Evolutionary conservation across 345 rosid species (phyloP).

Genomic region (Bruguiera sexangula): DNA sequence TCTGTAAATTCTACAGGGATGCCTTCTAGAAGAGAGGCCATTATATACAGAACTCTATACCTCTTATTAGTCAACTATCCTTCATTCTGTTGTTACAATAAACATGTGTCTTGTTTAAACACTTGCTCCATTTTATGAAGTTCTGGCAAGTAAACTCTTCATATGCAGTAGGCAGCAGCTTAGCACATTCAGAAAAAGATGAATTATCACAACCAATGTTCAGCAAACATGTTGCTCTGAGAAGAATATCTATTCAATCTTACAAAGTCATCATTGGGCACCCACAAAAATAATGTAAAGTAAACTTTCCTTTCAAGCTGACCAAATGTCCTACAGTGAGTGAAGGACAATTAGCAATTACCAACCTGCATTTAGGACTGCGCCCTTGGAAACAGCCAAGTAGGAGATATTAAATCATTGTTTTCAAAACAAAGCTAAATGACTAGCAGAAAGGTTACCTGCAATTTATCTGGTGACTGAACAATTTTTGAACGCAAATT

Average conservation of each 20-base stretch:
- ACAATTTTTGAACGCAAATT: conserved; percentile 73
- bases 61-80: too few relatives aligned
- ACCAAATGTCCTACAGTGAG: neutral
- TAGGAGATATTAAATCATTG: neutral
- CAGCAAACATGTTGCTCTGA: too few relatives aligned
- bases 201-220: too few relatives aligned
- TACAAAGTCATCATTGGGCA: neutral
- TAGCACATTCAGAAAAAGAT: too few relatives aligned
- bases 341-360: neutral
- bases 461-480: conserved; percentile 91
- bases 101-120: too few relatives aligned
- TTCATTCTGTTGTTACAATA: too few relatives aligned
- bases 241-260: neutral
- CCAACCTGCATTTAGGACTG: neutral
- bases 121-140: too few relatives aligned
- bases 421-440: neutral
- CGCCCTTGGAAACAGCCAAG: neutral
- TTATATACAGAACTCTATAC: too few relatives aligned
- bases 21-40: too few relatives aligned
- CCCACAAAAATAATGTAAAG: neutral
- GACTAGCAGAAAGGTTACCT: conserved; percentile 40
- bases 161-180: too few relatives aligned
- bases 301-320: neutral
- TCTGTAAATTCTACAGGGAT: too few relatives aligned
- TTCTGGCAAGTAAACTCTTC: too few relatives aligned